Conservation (phyloP, 2,329 filamentous ascomycete species). For the Fonsecaea pedrosoi region DNA sequence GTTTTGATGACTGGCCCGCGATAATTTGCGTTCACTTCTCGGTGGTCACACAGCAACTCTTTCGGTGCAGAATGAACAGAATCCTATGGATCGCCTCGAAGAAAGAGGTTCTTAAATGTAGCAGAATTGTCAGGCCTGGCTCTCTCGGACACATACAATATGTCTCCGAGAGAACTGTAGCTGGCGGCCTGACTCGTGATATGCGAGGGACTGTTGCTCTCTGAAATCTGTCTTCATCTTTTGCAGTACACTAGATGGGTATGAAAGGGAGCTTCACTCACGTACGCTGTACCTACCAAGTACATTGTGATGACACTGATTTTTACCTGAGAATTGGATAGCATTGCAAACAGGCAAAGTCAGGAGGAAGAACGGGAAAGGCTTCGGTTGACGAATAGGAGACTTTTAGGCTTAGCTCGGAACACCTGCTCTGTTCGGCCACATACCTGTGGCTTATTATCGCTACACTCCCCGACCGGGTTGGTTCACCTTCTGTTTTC, state of each 20-base stretch:
- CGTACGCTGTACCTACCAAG: neutral
- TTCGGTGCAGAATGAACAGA: neutral
- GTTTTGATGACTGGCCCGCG: neutral
- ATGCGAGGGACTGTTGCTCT: neutral
- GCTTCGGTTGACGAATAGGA: slow-evolving; percentile 9
- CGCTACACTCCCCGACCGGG: neutral
- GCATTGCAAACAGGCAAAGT: neutral
- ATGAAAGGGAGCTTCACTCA: neutral
- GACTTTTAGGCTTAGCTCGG: slow-evolving; percentile 12
- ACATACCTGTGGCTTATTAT: neutral
- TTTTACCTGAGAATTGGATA: neutral
- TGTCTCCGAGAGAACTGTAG: slow-evolving; percentile 8
- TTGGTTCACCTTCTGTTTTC: slow-evolving; percentile 3
- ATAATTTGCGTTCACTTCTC: neutral
- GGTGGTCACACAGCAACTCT: neutral
- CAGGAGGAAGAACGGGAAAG: neutral
- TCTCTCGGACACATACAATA: slow-evolving; percentile 11
- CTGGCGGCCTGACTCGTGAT: neutral
- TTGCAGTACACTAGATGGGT: neutral
- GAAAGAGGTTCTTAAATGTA: neutral
- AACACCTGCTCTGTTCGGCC: neutral
- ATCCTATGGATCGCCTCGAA: neutral
- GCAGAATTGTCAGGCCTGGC: neutral
- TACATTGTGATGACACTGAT: neutral
- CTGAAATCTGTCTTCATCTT: neutral